Percentiles rank a stretch among this genome's conserved stretches.
These are phyloP conservation scores for Boeremia exigua DNA, from an alignment of 2,329 filamentous ascomycete species.

Conservation along the genomic window DNA sequence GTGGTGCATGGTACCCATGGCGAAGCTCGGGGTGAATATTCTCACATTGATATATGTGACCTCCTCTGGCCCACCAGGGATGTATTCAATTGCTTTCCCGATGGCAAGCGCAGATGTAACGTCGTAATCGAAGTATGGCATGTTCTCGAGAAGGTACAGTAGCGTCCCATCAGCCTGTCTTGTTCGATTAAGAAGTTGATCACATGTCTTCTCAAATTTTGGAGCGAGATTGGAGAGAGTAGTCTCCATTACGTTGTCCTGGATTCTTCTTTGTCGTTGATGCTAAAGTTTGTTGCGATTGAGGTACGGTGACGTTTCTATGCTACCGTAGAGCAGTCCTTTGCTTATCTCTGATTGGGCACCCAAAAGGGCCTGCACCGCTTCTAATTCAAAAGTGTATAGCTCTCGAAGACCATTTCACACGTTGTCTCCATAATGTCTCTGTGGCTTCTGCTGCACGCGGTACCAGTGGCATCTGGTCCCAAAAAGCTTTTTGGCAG, in stretches of 20 bases:
- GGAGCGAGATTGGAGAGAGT: constrained; percentile 31
- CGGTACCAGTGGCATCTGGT: constrained; percentile 24
- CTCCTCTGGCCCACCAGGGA: constrained; percentile 43
- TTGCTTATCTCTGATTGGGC: constrained; percentile 33
- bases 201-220: constrained; percentile 31
- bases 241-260: constrained; percentile 39
- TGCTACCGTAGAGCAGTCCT: constrained; percentile 32
- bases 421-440: constrained; percentile 34
- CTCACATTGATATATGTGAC: constrained; percentile 30
- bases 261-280: constrained; percentile 33
- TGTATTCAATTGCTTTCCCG: constrained; percentile 49
- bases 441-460: constrained; percentile 28
- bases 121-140: constrained; percentile 54
- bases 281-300: constrained; percentile 36
- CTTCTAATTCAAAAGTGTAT: constrained; percentile 31
- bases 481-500: constrained; percentile 24
- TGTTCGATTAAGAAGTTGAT: constrained; percentile 28
- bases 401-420: constrained; percentile 38
- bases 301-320: constrained; percentile 32
- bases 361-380: constrained; percentile 29
- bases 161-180: constrained; percentile 28
- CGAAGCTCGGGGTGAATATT: constrained; percentile 40
- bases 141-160: constrained; percentile 50
- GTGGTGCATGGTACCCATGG: constrained; percentile 33
- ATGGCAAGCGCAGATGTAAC: constrained; percentile 56